phyloP scores from a whole-genome alignment of 2,329 filamentous ascomycete genomes.

The Aspergillus proliferans region DNA sequence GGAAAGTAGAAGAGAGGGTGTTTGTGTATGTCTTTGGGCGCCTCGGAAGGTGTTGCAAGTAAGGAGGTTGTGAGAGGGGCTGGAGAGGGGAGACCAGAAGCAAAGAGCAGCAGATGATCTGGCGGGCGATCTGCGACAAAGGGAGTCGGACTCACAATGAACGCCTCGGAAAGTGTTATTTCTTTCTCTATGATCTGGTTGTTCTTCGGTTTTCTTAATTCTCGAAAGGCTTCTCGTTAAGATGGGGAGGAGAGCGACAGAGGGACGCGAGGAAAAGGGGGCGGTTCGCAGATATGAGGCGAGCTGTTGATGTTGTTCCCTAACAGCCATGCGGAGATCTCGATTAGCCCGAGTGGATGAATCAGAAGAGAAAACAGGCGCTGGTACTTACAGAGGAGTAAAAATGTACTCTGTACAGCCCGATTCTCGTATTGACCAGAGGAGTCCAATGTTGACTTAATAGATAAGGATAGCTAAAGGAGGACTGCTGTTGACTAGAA shows the following conservation, averaged over 20 bases:
- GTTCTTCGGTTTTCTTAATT: not conserved
- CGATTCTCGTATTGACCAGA: too few species aligned
- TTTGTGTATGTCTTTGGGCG: too few species aligned
- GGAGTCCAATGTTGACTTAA: too few species aligned
- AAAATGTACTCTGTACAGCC: too few species aligned
- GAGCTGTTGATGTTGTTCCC: too few species aligned
- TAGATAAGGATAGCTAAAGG: too few species aligned
- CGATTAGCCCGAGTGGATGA: conserved; percentile 13
- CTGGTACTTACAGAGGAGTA: too few species aligned
- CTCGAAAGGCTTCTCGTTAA: not conserved
- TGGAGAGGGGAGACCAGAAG: conserved; percentile 22
- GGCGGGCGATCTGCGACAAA: conserved; percentile 23
- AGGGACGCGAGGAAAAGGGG: conserved; percentile 1
- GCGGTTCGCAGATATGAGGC: too few species aligned
- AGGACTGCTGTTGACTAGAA: too few species aligned
- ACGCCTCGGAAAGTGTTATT: conserved; percentile 25
- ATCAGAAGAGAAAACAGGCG: conserved; percentile 11
- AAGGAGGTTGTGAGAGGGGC: conserved; percentile 31
- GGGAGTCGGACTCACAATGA: conserved; percentile 29
- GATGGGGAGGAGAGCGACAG: conserved; percentile 6
- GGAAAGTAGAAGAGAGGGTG: conserved; percentile 4
- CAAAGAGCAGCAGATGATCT: conserved; percentile 13
- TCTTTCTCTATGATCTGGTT: not conserved
- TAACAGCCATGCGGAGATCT: conserved; percentile 23
- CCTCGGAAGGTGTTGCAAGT: conserved; percentile 29